Base-by-base conservation (phyloP, 306 rosid genomes). In the Argentina anserina region DNA sequence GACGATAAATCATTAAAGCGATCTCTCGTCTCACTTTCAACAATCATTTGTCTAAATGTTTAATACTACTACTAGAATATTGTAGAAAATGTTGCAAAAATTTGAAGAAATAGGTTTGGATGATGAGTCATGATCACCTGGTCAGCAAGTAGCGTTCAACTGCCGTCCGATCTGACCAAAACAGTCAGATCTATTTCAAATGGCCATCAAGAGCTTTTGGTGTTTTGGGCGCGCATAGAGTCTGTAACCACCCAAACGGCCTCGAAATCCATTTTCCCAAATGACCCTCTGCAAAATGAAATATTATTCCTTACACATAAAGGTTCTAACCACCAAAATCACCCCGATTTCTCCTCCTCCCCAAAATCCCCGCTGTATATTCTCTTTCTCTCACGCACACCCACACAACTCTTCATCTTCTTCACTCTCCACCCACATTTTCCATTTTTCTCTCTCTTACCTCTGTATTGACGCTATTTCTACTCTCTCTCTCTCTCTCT, bases 321-420 rank as follows among this genome's bases (percentile, higher is more conserved):
- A 6, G 20, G 28, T 67, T 45, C 17, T 67, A 67, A 67, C 71
- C 9, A 53, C 53, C 70, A 66, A 66, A 66, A 15, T 14, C 15
- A 15, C 25, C 25, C 56, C 33, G 9, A 39, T 45, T 17, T 45
- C 23, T 29, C 17, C 9, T 28, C 26, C 37, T 26, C 40, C 52
- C 55, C 7, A 17, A 53, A 53, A 23, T 9, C 60, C 60, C 9
- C 60, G 60, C 29, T 53, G 10, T 53, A 53, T 23, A 53, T 10
- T 9, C 31, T 13, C 29, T 11, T 33, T 11, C 49, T 1, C 31
- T 64, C 47, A 20, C 52, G 0, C 43, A 20, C 28, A 33, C 34
- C 34, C 4, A 37, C 69, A n/a, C n/a, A n/a, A n/a, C n/a, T 15
- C 50, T 20, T 12, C 50, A 11, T 50, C 56, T 6, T 1, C 8